These are phyloP conservation scores for Penicillium sp. DNA, from an alignment of 2,329 filamentous ascomycete species.

Conservation along the genomic window DNA sequence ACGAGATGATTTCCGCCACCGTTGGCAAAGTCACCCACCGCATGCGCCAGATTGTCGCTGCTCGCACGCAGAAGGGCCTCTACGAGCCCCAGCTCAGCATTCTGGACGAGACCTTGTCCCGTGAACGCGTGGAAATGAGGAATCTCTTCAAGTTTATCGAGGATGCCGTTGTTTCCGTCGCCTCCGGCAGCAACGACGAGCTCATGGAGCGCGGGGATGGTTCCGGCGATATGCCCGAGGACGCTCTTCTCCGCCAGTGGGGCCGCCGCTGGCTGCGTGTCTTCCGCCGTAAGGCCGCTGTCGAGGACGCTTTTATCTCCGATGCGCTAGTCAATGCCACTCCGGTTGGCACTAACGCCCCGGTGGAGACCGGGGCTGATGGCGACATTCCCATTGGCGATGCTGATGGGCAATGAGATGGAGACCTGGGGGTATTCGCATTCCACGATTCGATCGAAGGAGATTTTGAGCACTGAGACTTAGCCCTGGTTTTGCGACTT, in stretches of 20 bases:
- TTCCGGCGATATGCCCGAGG: constrained; percentile 52
- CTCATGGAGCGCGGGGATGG: constrained; percentile 68
- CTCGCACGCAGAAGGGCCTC: constrained; percentile 60
- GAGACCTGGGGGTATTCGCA: not conserved
- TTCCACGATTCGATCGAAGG: not conserved
- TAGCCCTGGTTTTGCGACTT: constrained; percentile 4
- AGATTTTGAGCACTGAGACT: not conserved
- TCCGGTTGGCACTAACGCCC: constrained; percentile 42
- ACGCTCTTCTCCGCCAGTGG: constrained; percentile 74
- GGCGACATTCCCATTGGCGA: constrained; percentile 36
- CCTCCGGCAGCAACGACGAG: constrained; percentile 71
- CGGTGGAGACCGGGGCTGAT: constrained; percentile 24
- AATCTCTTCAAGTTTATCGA: constrained; percentile 80
- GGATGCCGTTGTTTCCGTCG: constrained; percentile 72
- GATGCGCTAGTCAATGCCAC: constrained; percentile 56
- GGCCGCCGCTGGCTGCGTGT: constrained; percentile 83
- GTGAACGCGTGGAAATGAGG: constrained; percentile 73
- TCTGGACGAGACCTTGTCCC: constrained; percentile 66
- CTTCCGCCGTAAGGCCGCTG: constrained; percentile 76
- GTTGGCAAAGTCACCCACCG: constrained; percentile 87
- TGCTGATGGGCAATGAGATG: constrained; percentile 22
- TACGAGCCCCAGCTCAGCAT: constrained; percentile 56
- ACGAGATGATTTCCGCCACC: constrained; percentile 87
- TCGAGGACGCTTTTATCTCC: constrained; percentile 74
- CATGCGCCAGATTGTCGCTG: constrained; percentile 74